Conservation (phyloP, 2,329 filamentous ascomycete species). For the Coniosporium tulheliwenetii region DNA sequence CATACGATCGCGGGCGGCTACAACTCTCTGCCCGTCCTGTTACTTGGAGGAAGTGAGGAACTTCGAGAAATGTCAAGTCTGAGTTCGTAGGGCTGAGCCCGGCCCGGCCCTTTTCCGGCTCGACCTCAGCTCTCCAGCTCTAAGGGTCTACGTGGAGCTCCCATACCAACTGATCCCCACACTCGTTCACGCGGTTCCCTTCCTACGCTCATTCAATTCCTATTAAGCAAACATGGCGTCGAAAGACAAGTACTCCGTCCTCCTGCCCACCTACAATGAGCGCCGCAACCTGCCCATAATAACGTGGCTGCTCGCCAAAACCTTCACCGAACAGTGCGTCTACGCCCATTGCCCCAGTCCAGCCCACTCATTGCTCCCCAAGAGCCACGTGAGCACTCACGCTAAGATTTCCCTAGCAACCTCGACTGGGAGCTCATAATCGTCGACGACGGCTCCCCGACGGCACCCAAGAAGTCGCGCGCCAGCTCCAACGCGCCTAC, state of each 20-base stretch:
- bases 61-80: too few relatives aligned
- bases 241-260: slow-evolving; percentile 83
- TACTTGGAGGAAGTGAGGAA: too few relatives aligned
- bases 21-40: too few relatives aligned
- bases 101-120: too few relatives aligned
- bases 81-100: too few relatives aligned
- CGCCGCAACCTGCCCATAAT: slow-evolving; percentile 93
- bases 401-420: slow-evolving; percentile 38
- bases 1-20: too few relatives aligned
- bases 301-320: slow-evolving; percentile 82
- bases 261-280: slow-evolving; percentile 98
- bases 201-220: not conserved
- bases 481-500: slow-evolving; percentile 82
- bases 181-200: not conserved
- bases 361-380: not conserved
- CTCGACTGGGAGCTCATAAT: slow-evolving; percentile 97
- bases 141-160: too few relatives aligned
- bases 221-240: slow-evolving; percentile 13
- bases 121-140: too few relatives aligned
- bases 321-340: slow-evolving; percentile 71
- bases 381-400: not conserved
- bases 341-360: not conserved
- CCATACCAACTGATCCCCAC: too few relatives aligned
- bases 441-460: slow-evolving; percentile 94
- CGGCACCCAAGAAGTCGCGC: slow-evolving; percentile 78